Evolutionary conservation across 139 green algal genomes (phyloP), one percentile per base, ranked within the genome.

Genomic region (Coelastrella sp.): DNA sequence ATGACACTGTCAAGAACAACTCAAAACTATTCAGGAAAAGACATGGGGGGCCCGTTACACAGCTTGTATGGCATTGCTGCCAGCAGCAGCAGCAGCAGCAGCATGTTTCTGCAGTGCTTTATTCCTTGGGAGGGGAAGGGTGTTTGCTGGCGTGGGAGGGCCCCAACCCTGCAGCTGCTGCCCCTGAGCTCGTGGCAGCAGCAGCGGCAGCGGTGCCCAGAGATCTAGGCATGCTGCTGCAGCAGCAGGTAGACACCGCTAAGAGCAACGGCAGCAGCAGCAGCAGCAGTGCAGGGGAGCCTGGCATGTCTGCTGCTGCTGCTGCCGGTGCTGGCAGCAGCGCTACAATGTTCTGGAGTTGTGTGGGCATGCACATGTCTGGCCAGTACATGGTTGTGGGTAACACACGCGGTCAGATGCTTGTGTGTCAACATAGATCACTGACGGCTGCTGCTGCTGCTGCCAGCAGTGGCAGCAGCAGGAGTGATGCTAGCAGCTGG

Each of bases 41-140:
- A 22, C 92, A 94, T 74, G 75, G 84, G 59, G 92, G 90, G 0
- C 92, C 92, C 2, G 90, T 93, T 14, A 83, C 85, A 23, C 47
- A 90, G 3, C 68, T 94, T 5, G 58, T 64, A 5, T 94, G 92
- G 87, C 87, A 86, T n/a, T 61, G 73, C 16, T 61, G 82, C 65
- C 22, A 64, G 56, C 87, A 91, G 60, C 64, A 85, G 16, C 47
- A 85, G 75, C 86, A 61, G 56, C 56, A 61, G 61, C 22, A 19
- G 19, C n/a, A 5, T 2, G 61, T 56, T 16, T 17, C 86, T 61
- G 78, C 87, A n/a, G 87, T 75, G 7, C 47, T 90, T 16, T 86
- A 80, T 22, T 90, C 87, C 10, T 22, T 91, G 54, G 87, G 87
- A 23, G 79, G 87, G 11, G 87, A 91, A 57, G 87, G 87, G 0